Base-by-base conservation (phyloP, 306 rosid genomes). In the Fragaria ananassa region DNA sequence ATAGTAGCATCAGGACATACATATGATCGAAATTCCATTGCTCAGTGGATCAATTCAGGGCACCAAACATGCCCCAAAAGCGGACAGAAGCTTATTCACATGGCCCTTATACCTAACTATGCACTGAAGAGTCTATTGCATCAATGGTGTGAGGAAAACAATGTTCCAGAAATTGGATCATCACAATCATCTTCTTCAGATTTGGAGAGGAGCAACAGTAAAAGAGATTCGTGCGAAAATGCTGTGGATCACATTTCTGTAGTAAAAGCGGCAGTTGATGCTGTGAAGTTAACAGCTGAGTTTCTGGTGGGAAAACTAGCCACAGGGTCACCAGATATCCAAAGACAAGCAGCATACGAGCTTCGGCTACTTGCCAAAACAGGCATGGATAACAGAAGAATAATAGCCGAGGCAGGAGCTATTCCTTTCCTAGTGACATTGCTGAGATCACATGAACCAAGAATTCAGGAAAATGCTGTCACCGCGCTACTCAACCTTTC, bases 231-330 rank as follows among this genome's bases (percentile, higher is more conserved):
- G 14, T 70, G 78, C 0, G 85, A 85, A 9, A 71, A 67, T 8
- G 81, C 96, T 31, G 62, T 86, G 7, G 96, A 92, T 77, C 95
- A 92, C 63, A 87, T 92, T 34, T 92, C 93, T 4, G 93, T 84
- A 2, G 82, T 79, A 6, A 92, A 95, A 81, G 87, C 91, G n/a
- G 90, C 91, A 42, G 41, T 72, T 23, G 93, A 91, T 80, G 94
- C 98, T 53, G 91, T 89, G 41, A 94, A 91, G 87, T 90, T 94
- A 90, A 91, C 96, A 54, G 93, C 97, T 27, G 96, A 92, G 19
- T 94, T 95, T 81, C 88, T 95, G 0, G 98, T 95, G 27, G 98
- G 98, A 61, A 95, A 95, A 82, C 79, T 95, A 19, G 98, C 98
- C 75, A 95, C 97, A 0, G 98, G 98, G 10, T 95, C 97, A 0